phyloP scores from a whole-genome alignment of 257 asterid genomes.

The Asclepias syriaca region DNA sequence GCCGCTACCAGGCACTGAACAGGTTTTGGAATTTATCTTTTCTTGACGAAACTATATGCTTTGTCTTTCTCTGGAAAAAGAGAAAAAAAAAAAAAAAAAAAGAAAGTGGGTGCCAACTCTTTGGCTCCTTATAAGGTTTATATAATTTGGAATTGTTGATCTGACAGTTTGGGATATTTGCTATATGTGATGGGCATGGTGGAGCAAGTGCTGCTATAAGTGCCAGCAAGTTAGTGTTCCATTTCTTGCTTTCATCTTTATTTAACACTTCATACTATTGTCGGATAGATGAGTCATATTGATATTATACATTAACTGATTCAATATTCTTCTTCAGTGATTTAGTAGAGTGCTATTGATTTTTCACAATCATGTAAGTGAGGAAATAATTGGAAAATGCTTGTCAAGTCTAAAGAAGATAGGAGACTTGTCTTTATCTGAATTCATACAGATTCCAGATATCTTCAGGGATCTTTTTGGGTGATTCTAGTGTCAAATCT shows the following conservation, averaged over 20 bases:
- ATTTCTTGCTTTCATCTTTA: slow-evolving; percentile 12
- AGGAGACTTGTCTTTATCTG: neutral
- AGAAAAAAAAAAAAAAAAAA: no score
- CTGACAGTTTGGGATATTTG: slow-evolving; percentile 81
- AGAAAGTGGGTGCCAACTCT: no score
- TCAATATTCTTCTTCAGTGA: neutral
- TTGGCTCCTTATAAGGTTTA: slow-evolving; percentile 11
- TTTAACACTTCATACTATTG: slow-evolving; percentile 9
- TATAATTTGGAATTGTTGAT: slow-evolving; percentile 15
- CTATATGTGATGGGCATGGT: slow-evolving; percentile 91
- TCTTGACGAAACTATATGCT: slow-evolving; percentile 11
- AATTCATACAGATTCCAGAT: neutral
- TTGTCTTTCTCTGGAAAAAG: no score
- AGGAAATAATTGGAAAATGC: neutral
- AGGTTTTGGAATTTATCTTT: slow-evolving; percentile 43
- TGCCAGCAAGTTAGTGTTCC: slow-evolving; percentile 81
- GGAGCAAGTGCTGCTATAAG: slow-evolving; percentile 85
- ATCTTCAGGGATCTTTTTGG: neutral
- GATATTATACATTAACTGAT: neutral
- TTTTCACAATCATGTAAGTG: neutral
- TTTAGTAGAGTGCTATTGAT: neutral
- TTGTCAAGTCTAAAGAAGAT: neutral
- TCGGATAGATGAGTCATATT: neutral
- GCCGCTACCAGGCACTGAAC: slow-evolving; percentile 83
- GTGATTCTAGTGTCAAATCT: neutral